phyloP scores from a whole-genome alignment of 2,329 filamentous ascomycete genomes.

The Penicillium sumatraense region DNA sequence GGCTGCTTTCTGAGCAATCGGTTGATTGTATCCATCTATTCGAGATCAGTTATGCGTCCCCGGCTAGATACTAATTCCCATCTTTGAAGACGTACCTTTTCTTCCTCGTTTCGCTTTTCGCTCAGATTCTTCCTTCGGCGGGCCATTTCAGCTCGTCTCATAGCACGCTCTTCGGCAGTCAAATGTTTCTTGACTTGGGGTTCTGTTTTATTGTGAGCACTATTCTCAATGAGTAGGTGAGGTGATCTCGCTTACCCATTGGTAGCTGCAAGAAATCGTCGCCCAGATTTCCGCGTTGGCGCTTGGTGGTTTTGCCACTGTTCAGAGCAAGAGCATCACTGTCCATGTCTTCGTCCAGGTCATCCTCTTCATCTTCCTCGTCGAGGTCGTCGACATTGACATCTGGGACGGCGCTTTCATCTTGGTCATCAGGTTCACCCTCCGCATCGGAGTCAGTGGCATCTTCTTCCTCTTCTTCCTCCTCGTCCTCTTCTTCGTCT shows the following conservation, averaged over 20 bases:
- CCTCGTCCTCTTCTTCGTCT: constrained; percentile 53
- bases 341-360: constrained; percentile 49
- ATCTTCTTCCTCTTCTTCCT: constrained; percentile 58
- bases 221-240: neutral
- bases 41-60: constrained; percentile 17
- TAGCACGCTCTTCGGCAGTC: constrained; percentile 73
- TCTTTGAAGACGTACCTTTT: constrained; percentile 61
- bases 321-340: constrained; percentile 55
- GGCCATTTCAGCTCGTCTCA: constrained; percentile 75
- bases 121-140: constrained; percentile 73
- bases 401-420: constrained; percentile 49
- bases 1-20: constrained; percentile 70
- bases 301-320: constrained; percentile 68
- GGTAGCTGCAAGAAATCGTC: constrained; percentile 58
- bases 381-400: constrained; percentile 44
- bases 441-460: constrained; percentile 52
- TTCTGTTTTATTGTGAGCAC: constrained; percentile 48
- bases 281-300: constrained; percentile 66
- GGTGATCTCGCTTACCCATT: constrained; percentile 53
- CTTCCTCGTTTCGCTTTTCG: constrained; percentile 78
- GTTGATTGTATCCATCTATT: constrained; percentile 70
- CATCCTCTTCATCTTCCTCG: constrained; percentile 47
- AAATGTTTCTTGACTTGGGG: constrained; percentile 75
- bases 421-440: constrained; percentile 55
- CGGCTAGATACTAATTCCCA: neutral